These are phyloP conservation scores for Rusavskia elegans DNA, from an alignment of 495 filamentous ascomycete species.

Conservation along the genomic window DNA sequence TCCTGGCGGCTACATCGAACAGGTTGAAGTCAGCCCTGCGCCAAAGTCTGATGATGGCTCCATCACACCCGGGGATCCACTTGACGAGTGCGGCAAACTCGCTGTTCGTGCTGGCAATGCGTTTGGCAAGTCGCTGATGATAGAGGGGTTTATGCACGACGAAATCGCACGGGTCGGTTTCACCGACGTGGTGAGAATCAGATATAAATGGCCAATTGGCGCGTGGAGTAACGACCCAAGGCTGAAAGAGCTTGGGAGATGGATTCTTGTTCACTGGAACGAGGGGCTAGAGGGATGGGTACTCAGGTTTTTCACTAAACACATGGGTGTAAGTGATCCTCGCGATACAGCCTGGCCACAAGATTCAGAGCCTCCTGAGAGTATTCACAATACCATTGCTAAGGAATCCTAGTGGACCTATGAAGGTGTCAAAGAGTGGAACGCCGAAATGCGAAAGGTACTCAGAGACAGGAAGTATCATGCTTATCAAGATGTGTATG, in stretches of 20 bases:
- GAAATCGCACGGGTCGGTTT: slow-evolving; percentile 35
- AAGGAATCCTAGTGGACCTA: slow-evolving; percentile 10
- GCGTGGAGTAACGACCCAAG: slow-evolving; percentile 48
- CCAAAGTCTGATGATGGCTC: slow-evolving; percentile 34
- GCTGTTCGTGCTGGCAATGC: slow-evolving; percentile 35
- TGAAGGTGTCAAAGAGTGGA: slow-evolving; percentile 11
- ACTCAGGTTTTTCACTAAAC: slow-evolving; percentile 43
- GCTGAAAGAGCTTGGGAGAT: slow-evolving; percentile 47
- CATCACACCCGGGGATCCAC: slow-evolving; percentile 31
- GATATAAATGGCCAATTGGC: slow-evolving; percentile 50
- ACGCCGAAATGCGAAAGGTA: slow-evolving; percentile 7
- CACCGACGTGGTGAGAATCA: slow-evolving; percentile 37
- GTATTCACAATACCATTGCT: no score
- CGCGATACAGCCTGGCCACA: neutral
- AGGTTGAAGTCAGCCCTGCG: slow-evolving; percentile 35
- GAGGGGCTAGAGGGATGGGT: slow-evolving; percentile 41
- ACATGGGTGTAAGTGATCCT: slow-evolving; percentile 22
- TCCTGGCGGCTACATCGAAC: slow-evolving; percentile 52
- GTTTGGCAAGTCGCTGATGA: slow-evolving; percentile 31
- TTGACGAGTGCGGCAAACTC: slow-evolving; percentile 31
- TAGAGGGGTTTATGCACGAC: slow-evolving; percentile 23
- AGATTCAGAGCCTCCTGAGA: slow-evolving; percentile 1
- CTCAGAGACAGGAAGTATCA: slow-evolving; percentile 17
- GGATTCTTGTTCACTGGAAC: slow-evolving; percentile 42
- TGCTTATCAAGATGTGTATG: slow-evolving; percentile 16